These are phyloP conservation scores for Ustilago crameri DNA, from an alignment of 1,284 basidiomycete genomes.

Conservation along the genomic window DNA sequence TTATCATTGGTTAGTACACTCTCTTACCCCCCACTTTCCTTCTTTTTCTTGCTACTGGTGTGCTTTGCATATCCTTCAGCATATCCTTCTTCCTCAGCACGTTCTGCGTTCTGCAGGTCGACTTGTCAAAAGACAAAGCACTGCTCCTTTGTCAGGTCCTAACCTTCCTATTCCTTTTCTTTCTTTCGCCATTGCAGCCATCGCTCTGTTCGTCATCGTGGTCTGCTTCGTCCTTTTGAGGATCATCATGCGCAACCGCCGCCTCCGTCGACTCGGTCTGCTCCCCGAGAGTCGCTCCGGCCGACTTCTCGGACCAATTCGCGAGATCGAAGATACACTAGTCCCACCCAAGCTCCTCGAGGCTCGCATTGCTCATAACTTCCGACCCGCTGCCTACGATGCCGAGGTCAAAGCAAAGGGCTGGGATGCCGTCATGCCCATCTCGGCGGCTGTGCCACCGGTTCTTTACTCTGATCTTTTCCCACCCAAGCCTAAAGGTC, in stretches of 20 bases:
- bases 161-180: slow-evolving; percentile 53
- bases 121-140: slow-evolving; percentile 29
- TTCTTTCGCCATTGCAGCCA: slow-evolving; percentile 55
- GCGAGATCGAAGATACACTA: slow-evolving; percentile 57
- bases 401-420: slow-evolving; percentile 45
- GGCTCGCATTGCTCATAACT: slow-evolving; percentile 55
- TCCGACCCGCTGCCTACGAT: slow-evolving; percentile 28
- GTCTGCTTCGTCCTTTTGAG: slow-evolving; percentile 62
- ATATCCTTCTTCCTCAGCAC: slow-evolving; percentile 3
- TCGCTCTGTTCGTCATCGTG: slow-evolving; percentile 63
- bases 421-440: slow-evolving; percentile 59
- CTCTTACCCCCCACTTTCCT: slow-evolving; percentile 26
- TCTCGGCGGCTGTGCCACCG: slow-evolving; percentile 54
- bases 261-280: slow-evolving; percentile 56
- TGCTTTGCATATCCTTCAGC: slow-evolving; percentile 9
- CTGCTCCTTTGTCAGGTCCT: slow-evolving; percentile 19
- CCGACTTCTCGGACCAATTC: slow-evolving; percentile 44
- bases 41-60: slow-evolving; percentile 8
- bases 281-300: slow-evolving; percentile 52
- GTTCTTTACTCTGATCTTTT: slow-evolving; percentile 47
- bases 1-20: slow-evolving; percentile 60
- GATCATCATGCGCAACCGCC: slow-evolving; percentile 61
- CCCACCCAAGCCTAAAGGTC: slow-evolving; percentile 12
- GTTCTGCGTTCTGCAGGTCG: neutral
- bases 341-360: slow-evolving; percentile 59